Evolutionary conservation across 352 stramenopile genomes (phyloP).

Genomic region (Phytophthora pseudosyringae): DNA sequence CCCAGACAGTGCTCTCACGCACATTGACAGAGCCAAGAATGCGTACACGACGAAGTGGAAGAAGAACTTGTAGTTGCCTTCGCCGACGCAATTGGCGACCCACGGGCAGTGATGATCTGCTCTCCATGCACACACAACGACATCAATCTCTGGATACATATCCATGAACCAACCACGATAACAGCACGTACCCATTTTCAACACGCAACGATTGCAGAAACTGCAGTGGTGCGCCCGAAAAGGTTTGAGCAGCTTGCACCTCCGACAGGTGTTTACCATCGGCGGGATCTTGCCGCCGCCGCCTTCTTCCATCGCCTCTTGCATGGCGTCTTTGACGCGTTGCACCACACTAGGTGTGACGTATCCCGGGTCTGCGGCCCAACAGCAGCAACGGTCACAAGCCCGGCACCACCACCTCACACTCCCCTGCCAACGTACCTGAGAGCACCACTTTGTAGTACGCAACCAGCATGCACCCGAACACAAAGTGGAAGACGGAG

Average conservation of each 20-base stretch:
- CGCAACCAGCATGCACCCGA: constrained; percentile 52
- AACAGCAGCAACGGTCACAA: constrained; percentile 1
- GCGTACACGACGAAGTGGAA: constrained; percentile 86
- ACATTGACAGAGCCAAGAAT: constrained; percentile 69
- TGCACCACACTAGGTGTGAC: constrained; percentile 72
- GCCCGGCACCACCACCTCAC: not conserved
- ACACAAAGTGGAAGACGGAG: constrained; percentile 65
- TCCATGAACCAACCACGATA: not conserved
- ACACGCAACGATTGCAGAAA: constrained; percentile 85
- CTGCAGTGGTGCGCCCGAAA: constrained; percentile 86
- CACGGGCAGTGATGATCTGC: constrained; percentile 98
- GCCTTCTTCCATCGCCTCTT: constrained; percentile 66
- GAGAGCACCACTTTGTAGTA: constrained; percentile 83
- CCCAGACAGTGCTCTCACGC: constrained; percentile 58
- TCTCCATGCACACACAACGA: constrained; percentile 11
- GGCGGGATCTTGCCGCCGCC: constrained; percentile 18
- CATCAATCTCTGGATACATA: constrained; percentile 5
- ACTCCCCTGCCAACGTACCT: constrained; percentile 38
- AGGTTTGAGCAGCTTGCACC: constrained; percentile 80
- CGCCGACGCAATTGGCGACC: constrained; percentile 89
- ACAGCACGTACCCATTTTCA: constrained; percentile 83
- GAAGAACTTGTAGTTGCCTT: constrained; percentile 90
- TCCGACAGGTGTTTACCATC: constrained; percentile 51
- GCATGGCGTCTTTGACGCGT: constrained; percentile 60
- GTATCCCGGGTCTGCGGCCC: constrained; percentile 73